Evolutionary conservation across 257 asterid species (phyloP).

Genomic region (Penstemon eatonii): DNA sequence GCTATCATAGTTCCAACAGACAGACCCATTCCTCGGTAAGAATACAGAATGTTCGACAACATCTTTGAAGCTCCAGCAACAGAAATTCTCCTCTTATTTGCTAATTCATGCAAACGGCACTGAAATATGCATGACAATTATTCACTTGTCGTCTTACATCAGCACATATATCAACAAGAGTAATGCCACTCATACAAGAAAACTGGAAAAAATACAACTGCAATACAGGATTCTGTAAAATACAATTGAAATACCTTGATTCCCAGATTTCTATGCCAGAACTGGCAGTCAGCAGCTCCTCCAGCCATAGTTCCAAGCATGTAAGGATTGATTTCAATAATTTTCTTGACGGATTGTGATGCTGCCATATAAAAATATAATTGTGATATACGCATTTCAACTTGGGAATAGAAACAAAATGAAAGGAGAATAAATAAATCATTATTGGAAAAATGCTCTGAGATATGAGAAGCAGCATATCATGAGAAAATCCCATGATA

Average conservation of each 20-base stretch:
- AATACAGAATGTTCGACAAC: slow-evolving; percentile 86
- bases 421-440: slow-evolving; percentile 2
- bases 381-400: not conserved
- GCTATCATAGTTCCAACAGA: slow-evolving; percentile 98
- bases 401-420: slow-evolving; percentile 5
- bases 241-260: slow-evolving; percentile 50
- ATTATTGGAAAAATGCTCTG: not conserved
- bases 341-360: slow-evolving; percentile 86
- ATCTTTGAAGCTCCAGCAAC: slow-evolving; percentile 91
- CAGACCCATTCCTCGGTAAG: slow-evolving; percentile 95
- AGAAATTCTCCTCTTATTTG: slow-evolving; percentile 91
- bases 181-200: not conserved
- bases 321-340: slow-evolving; percentile 84
- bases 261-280: slow-evolving; percentile 89
- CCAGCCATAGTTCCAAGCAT: slow-evolving; percentile 99
- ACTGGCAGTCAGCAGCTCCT: slow-evolving; percentile 95
- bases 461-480: not conserved
- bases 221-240: not conserved
- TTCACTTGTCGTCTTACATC: slow-evolving; percentile 15
- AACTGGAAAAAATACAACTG: not conserved
- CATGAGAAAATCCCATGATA: not conserved
- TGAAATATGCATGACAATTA: slow-evolving; percentile 35
- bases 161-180: not conserved
- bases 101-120: slow-evolving; percentile 96
- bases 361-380: slow-evolving; percentile 43